Conservation (phyloP, 768 basidiomycete species). For the Rhodotorula taiwanensis region DNA sequence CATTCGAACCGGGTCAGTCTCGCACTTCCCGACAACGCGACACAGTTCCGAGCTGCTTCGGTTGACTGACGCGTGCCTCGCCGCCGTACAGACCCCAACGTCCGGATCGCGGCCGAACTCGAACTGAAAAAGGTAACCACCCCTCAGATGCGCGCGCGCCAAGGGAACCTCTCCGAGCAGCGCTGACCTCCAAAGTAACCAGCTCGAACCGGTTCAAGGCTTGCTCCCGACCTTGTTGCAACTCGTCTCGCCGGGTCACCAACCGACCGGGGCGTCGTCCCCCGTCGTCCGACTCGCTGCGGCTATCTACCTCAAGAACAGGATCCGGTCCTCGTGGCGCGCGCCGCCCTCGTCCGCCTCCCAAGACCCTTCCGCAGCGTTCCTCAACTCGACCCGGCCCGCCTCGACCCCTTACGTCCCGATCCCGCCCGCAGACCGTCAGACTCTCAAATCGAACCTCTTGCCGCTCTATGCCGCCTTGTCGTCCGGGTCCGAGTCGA, state of each 20-base stretch:
- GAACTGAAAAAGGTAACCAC: slow-evolving; percentile 69
- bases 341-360: slow-evolving; percentile 44
- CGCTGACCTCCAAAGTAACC: background rate
- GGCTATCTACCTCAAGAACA: slow-evolving; percentile 84
- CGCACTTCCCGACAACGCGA: background rate
- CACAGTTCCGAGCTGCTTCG: background rate
- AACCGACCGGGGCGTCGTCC: too few species aligned
- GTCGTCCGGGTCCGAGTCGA: too few species aligned
- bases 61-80: background rate
- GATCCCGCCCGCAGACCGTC: slow-evolving; percentile 63
- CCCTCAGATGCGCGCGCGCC: too few species aligned
- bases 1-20: slow-evolving; percentile 20
- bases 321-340: slow-evolving; percentile 58
- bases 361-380: slow-evolving; percentile 11
- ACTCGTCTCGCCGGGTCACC: slow-evolving; percentile 64
- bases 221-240: slow-evolving; percentile 75
- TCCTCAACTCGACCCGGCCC: slow-evolving; percentile 8
- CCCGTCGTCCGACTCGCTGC: slow-evolving; percentile 78
- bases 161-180: background rate
- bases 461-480: slow-evolving; percentile 64
- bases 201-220: slow-evolving; percentile 60
- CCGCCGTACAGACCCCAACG: slow-evolving; percentile 59
- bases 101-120: slow-evolving; percentile 75
- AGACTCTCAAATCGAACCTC: slow-evolving; percentile 62
- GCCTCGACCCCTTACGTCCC: slow-evolving; percentile 49